Base-by-base conservation (phyloP, 2,329 filamentous ascomycete species). In the Botrytis sinoallii region DNA sequence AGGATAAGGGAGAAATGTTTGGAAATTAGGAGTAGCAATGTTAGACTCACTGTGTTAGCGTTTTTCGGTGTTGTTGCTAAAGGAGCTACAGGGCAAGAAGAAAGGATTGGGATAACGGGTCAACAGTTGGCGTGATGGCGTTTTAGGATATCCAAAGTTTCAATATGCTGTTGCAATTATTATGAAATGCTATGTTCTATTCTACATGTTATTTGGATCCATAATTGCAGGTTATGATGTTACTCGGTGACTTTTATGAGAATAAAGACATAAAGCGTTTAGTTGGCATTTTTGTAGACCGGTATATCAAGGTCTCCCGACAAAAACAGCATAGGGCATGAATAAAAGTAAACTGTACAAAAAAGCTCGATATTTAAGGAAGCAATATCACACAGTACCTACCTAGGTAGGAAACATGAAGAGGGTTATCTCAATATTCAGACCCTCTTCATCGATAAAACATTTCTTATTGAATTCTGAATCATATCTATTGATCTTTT, bases 131-230 rank as follows among this genome's bases (percentile, higher is more conserved):
- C 29, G 48, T 69, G 42, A 42, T 42, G 48, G 48, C 22, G 25
- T 69, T 22, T 32, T 42, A 69, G 66, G 35, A 69, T 69, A 69
- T 57, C 66, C 48, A 44, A 38, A 38, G 29, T 44, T 40, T 57
- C 10, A 57, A 25, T 29, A 42, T 69, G n/a, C 6, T 42, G 35
- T 57, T 32, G 35, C 10, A 29, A 42, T 69, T 38, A 42, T 57
- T 57, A 25, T 25, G 40, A 38, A 57, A 57, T 57, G 40, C 20
- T 29, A 29, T 57, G 52, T 57, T 57, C 52, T 18, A 29, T 44
- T 57, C 25, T 42, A 25, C n/a, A n/a, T 42, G 25, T 52, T 55
- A 22, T 5, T 6, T 29, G 18, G 25, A 16, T 38, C 29, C 16
- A 18, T 40, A 25, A 18, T 42, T 29, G 3, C 61, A 32, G 4